Evolutionary conservation across 2,329 filamentous ascomycete species (phyloP).

Genomic region (Epichloe bromicola): DNA sequence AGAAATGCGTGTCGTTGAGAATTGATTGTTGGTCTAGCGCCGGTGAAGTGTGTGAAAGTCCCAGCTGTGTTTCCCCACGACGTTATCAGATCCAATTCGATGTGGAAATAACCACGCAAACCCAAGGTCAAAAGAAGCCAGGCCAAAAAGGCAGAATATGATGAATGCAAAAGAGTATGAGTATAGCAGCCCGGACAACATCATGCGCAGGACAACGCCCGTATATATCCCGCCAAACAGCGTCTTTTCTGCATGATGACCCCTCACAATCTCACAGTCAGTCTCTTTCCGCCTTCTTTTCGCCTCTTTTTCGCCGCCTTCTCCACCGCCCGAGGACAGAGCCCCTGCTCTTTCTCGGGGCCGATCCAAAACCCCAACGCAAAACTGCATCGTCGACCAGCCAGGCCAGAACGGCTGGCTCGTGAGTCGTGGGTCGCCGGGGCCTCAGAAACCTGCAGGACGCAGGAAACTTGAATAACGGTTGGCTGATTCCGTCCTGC

Average conservation of each 20-base stretch:
- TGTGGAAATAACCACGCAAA: not conserved
- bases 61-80: not conserved
- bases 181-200: not conserved
- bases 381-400: not conserved
- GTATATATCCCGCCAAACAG: not conserved
- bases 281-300: not conserved
- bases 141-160: not conserved
- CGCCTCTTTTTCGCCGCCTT: not conserved
- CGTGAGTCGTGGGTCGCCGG: not conserved
- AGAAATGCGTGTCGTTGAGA: too few relatives aligned
- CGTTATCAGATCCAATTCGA: not conserved
- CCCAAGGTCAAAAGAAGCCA: not conserved
- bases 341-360: not conserved
- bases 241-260: not conserved
- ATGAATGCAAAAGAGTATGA: not conserved
- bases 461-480: not conserved
- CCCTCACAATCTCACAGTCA: not conserved
- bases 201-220: not conserved
- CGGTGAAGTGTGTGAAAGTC: not conserved
- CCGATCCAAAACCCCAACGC: not conserved
- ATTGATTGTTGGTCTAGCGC: not conserved
- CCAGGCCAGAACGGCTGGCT: constrained; percentile 2
- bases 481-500: not conserved
- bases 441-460: not conserved
- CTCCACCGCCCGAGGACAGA: not conserved